A percentile compares a stretch with the other conserved stretches of the same genome.
phyloP scores from a whole-genome alignment of 2,329 filamentous ascomycete genomes.

The Ceratocystiopsis brevicomis region DNA sequence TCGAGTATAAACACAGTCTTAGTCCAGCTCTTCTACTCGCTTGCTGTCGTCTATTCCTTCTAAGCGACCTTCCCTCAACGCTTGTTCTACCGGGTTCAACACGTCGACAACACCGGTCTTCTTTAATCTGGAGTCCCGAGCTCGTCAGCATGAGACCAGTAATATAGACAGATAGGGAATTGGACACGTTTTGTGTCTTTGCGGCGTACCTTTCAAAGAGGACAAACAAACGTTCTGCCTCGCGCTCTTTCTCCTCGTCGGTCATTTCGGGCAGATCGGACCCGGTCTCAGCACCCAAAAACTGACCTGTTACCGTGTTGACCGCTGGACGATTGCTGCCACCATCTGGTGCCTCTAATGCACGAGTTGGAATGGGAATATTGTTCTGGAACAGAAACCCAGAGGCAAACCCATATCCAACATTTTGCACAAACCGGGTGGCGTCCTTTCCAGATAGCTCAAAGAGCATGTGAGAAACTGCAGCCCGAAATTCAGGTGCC shows the following conservation, averaged over 20 bases:
- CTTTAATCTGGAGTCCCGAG: slow-evolving; percentile 29
- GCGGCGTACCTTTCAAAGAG: slow-evolving; percentile 57
- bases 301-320: slow-evolving; percentile 80
- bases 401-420: slow-evolving; percentile 85
- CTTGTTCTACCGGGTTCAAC: slow-evolving; percentile 58
- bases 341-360: slow-evolving; percentile 9
- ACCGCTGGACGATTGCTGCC: slow-evolving; percentile 21
- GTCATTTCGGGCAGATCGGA: slow-evolving; percentile 57
- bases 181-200: background rate
- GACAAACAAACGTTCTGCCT: slow-evolving; percentile 78
- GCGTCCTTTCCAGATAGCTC: slow-evolving; percentile 71
- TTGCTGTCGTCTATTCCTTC: slow-evolving; percentile 47
- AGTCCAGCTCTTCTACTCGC: slow-evolving; percentile 23
- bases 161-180: too few species aligned
- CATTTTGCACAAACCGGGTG: slow-evolving; percentile 65
- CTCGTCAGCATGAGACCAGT: too few species aligned
- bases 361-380: slow-evolving; percentile 50
- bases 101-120: slow-evolving; percentile 59
- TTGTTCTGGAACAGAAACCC: slow-evolving; percentile 78
- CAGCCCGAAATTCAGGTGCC: slow-evolving; percentile 52
- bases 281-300: slow-evolving; percentile 45
- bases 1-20: background rate
- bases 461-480: slow-evolving; percentile 65
- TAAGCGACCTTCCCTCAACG: slow-evolving; percentile 49
- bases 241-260: slow-evolving; percentile 74